Conservation (phyloP, 306 rosid species). For the Dryas drummondii region DNA sequence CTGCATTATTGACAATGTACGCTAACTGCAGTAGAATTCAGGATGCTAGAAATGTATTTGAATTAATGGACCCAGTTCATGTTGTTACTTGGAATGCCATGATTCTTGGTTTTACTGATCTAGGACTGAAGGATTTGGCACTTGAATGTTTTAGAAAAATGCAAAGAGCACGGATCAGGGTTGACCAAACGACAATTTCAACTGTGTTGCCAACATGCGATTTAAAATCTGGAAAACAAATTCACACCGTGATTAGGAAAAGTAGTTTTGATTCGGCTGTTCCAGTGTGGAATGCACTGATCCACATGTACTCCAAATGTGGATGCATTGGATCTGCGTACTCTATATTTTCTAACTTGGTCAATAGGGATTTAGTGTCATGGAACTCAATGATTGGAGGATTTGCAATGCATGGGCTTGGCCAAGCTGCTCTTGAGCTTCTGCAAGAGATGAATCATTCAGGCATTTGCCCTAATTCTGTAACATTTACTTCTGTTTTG, state of each 20-base stretch:
- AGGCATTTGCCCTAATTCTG: constrained; percentile 31
- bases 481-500: constrained; percentile 46
- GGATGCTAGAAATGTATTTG: constrained; percentile 33
- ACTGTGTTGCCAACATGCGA: constrained; percentile 43
- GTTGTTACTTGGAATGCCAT: constrained; percentile 54
- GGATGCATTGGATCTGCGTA: constrained; percentile 43
- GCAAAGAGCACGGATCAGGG: constrained; percentile 31
- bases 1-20: constrained; percentile 48
- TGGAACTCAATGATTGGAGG: constrained; percentile 58
- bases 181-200: constrained; percentile 42
- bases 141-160: constrained; percentile 41
- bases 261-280: constrained; percentile 11
- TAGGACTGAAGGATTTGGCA: constrained; percentile 35
- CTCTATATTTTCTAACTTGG: constrained; percentile 44
- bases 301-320: constrained; percentile 40
- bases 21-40: constrained; percentile 27
- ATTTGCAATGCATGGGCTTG: constrained; percentile 47
- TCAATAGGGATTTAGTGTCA: constrained; percentile 35
- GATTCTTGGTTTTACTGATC: constrained; percentile 41
- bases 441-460: constrained; percentile 40
- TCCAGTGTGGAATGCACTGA: constrained; percentile 43
- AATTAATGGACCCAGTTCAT: constrained; percentile 41
- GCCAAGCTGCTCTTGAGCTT: constrained; percentile 39
- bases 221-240: constrained; percentile 44
- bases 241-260: constrained; percentile 38